These are phyloP conservation scores for Cerioporus squamosus DNA, from an alignment of 1,284 basidiomycete genomes.

Conservation along the genomic window DNA sequence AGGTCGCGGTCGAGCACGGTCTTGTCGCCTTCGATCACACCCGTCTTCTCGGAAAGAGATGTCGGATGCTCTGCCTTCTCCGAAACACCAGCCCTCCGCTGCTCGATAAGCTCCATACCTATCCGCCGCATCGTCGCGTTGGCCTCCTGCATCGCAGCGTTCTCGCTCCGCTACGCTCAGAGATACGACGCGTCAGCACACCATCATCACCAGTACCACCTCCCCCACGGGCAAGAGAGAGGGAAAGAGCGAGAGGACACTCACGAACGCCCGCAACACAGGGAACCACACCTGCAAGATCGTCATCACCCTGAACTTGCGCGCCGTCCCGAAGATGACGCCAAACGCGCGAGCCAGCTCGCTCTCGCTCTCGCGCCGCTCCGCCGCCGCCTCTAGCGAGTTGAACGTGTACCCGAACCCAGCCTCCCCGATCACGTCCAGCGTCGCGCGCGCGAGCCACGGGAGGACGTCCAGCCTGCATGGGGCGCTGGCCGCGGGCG, in stretches of 20 bases:
- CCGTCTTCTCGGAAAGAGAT: constrained; percentile 2
- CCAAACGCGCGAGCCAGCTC: constrained; percentile 62
- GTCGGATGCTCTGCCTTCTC: constrained; percentile 9
- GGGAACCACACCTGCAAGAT: constrained; percentile 69
- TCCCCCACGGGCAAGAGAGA: neutral
- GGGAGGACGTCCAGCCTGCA: constrained; percentile 56
- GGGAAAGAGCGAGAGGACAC: constrained; percentile 31
- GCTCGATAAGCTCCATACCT: constrained; percentile 58
- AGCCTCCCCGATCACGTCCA: constrained; percentile 76
- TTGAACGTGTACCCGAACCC: constrained; percentile 70
- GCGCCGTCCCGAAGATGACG: constrained; percentile 54
- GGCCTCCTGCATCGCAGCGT: constrained; percentile 45
- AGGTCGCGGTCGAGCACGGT: constrained; percentile 43
- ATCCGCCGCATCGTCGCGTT: constrained; percentile 56
- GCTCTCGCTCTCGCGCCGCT: constrained; percentile 41
- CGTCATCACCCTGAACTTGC: constrained; percentile 54
- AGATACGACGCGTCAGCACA: constrained; percentile 1
- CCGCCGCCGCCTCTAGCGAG: constrained; percentile 40
- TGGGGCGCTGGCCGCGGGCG: neutral
- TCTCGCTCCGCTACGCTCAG: constrained; percentile 42
- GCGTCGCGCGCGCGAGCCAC: constrained; percentile 66
- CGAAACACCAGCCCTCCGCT: constrained; percentile 40
- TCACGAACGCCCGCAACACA: constrained; percentile 55
- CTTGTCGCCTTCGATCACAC: constrained; percentile 19
- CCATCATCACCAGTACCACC: constrained; percentile 2